Evolutionary conservation across 495 filamentous ascomycete species (phyloP), one percentile per base, ranked within the genome.

Genomic region (Penicillium crystallinum): DNA sequence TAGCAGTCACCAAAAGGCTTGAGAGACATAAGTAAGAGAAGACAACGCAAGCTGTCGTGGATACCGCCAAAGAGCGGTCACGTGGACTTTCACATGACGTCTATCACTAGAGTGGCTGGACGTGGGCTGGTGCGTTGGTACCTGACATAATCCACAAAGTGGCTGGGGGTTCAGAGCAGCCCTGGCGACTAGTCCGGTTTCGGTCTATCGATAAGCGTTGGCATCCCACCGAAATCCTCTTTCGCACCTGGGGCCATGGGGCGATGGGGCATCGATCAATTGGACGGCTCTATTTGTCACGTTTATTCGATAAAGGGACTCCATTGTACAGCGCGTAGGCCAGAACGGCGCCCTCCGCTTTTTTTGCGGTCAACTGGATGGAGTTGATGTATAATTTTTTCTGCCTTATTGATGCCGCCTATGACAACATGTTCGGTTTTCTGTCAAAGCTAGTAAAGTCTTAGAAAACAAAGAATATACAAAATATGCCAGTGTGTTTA

Each of bases 221-320:
- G 52, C 55, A 58, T 46, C 50, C 57, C 61, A 63, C 63, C 63
- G 60, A 55, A 54, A 57, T 43, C 40, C 63, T 41, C 45, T 63
- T 65, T 63, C 48, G 19, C 33, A 17, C 6, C 12, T 46, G 6
- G 45, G 53, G 10, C 30, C 19, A 7, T n/a, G 12, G 25, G 25
- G 17, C 35, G 3, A 27, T 25, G 21, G 46, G 21, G 9, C 8
- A 11, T 52, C 51, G 38, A 46, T 53, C 52, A 63, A 66, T 66
- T 66, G 53, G 46, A 52, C 61, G 53, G 52, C 50, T 37, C 25
- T 55, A 66, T 66, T 66, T 66, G 63, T 66, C 63, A 66, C 60
- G 21, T 56, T 57, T 42, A 53, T 34, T 55, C 36, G 57, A 58
- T 63, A 56, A 53, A 55, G 43, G 51, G 60, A 52, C 53, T 59